phyloP scores from a whole-genome alignment of 129 eudicot species.

The Artemisia annua region DNA sequence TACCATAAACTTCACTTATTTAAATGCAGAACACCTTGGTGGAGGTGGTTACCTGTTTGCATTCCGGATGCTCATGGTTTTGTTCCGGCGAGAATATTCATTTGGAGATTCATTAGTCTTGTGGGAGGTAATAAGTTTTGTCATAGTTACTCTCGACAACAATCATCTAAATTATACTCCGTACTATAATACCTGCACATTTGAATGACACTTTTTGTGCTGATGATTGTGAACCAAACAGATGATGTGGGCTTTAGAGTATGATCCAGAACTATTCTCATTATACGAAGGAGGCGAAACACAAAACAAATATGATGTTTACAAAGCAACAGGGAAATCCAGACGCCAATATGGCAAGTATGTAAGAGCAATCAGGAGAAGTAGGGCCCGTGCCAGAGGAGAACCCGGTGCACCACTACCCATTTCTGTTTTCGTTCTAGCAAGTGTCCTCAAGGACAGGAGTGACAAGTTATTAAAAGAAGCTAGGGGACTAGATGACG shows the following conservation, averaged over 20 bases:
- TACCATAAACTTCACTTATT: neutral
- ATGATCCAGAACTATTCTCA: constrained; percentile 72
- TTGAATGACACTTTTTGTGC: neutral
- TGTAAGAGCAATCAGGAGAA: constrained; percentile 72
- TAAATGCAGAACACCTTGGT: constrained; percentile 72
- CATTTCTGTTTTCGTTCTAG: constrained; percentile 84
- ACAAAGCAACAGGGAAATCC: constrained; percentile 59
- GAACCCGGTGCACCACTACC: constrained; percentile 54
- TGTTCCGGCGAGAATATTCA: constrained; percentile 90
- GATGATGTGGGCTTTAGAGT: constrained; percentile 99
- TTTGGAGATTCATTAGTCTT: constrained; percentile 93
- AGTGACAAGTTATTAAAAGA: constrained; percentile 74
- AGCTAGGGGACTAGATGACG: constrained; percentile 94
- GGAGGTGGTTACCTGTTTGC: constrained; percentile 97
- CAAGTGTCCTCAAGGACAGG: constrained; percentile 89
- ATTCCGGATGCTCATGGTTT: constrained; percentile 95
- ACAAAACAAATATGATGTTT: constrained; percentile 38
- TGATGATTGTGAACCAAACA: constrained; percentile 29
- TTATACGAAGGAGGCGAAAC: constrained; percentile 58
- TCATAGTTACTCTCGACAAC: neutral
- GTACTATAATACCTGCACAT: neutral
- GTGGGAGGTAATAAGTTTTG: constrained; percentile 74
- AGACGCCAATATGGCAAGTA: constrained; percentile 81
- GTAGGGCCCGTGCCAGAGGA: constrained; percentile 34
- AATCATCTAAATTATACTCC: constrained; percentile 5